A percentile compares a stretch with the other conserved stretches of the same genome.
Evolutionary conservation across 2,329 filamentous ascomycete species (phyloP).

Genomic region (Orbilia ellipsospora): DNA sequence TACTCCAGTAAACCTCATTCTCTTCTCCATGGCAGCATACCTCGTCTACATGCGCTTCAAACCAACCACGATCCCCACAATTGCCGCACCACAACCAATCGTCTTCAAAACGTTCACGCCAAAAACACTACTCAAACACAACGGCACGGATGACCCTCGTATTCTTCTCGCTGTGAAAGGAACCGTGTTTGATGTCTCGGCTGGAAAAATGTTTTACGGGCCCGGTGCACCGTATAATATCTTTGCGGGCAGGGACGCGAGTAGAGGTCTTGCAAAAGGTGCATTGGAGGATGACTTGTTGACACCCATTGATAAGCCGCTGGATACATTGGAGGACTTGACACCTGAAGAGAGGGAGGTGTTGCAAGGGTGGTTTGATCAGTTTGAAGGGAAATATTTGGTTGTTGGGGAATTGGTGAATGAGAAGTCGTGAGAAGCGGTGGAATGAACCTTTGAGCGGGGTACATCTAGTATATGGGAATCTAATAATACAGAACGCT

Average conservation of each 20-base stretch:
- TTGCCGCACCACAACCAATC: constrained; percentile 68
- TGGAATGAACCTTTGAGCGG: too few species aligned
- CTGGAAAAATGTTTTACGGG: constrained; percentile 93
- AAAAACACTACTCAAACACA: constrained; percentile 83
- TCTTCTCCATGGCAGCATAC: constrained; percentile 70
- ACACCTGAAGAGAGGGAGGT: constrained; percentile 70
- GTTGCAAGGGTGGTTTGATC: constrained; percentile 86
- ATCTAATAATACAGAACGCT: too few species aligned
- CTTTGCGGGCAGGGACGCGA: constrained; percentile 93
- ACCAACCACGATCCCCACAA: constrained; percentile 64
- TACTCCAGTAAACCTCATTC: constrained; percentile 73
- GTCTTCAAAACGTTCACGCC: constrained; percentile 79
- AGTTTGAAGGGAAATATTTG: constrained; percentile 92
- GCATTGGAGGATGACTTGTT: constrained; percentile 97
- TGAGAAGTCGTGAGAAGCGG: constrained; percentile 58
- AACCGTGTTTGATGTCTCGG: constrained; percentile 83
- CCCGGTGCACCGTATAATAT: constrained; percentile 95
- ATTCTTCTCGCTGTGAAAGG: constrained; percentile 94
- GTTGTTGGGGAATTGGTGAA: constrained; percentile 86
- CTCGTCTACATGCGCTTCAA: constrained; percentile 70
- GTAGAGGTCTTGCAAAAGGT: constrained; percentile 84
- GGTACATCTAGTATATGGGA: too few species aligned
- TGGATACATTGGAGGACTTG: constrained; percentile 68
- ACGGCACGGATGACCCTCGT: constrained; percentile 77
- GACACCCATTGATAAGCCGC: constrained; percentile 74